These are phyloP conservation scores for Flaveria trinervia DNA, from an alignment of 129 eudicot species.

Conservation along the genomic window DNA sequence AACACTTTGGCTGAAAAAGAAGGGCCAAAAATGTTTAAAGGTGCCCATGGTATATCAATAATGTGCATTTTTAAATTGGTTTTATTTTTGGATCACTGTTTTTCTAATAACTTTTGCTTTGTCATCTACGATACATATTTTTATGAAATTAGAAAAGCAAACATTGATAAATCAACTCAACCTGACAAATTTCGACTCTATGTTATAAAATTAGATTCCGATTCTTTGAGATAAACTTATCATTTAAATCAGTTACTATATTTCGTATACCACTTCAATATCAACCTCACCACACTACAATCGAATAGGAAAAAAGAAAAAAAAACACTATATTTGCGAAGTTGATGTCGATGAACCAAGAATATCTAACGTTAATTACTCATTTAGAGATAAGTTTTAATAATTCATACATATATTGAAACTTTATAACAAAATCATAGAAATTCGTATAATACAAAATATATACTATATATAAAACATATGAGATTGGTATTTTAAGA, in stretches of 20 bases:
- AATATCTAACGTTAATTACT: not conserved
- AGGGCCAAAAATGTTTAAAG: not conserved
- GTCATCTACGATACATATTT: not conserved
- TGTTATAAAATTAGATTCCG: not conserved
- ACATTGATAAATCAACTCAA: slow-evolving; percentile 10
- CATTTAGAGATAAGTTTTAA: not conserved
- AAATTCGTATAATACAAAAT: too few species aligned
- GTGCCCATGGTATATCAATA: not conserved
- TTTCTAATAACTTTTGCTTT: not conserved
- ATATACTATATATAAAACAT: too few species aligned
- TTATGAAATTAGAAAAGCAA: not conserved
- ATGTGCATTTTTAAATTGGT: not conserved
- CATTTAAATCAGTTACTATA: not conserved
- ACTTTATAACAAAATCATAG: not conserved
- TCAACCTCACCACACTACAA: not conserved
- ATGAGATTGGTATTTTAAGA: too few species aligned
- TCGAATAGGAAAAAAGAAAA: not conserved
- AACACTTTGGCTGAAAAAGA: too few species aligned
- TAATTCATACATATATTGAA: not conserved
- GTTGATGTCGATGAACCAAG: not conserved
- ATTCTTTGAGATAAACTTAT: not conserved
- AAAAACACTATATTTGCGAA: not conserved
- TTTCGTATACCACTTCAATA: not conserved
- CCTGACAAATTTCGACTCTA: not conserved
- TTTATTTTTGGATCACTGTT: not conserved